Evolutionary conservation across 148 eudicot species (phyloP).

Genomic region (Chenopodium quinoa): DNA sequence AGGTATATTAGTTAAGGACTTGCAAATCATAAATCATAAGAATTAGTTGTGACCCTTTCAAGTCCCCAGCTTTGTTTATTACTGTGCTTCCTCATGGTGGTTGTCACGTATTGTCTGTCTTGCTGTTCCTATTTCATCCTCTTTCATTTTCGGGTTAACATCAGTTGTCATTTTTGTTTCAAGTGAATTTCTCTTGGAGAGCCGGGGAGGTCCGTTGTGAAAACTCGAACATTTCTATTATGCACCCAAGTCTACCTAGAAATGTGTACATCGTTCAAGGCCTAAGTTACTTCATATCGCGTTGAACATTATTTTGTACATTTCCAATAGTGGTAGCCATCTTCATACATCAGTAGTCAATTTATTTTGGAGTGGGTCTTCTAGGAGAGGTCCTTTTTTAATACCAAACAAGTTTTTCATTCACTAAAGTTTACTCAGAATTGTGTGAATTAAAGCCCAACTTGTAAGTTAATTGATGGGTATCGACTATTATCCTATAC

Average conservation of each 20-base stretch:
- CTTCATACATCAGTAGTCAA: too few species aligned
- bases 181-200: not conserved
- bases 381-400: too few species aligned
- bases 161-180: not conserved
- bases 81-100: not conserved
- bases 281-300: too few species aligned
- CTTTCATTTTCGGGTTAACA: not conserved
- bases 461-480: too few species aligned
- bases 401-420: too few species aligned
- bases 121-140: not conserved
- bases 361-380: too few species aligned
- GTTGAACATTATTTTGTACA: too few species aligned
- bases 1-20: conserved; percentile 1
- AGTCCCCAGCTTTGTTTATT: conserved; percentile 9
- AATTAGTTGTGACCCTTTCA: conserved; percentile 8
- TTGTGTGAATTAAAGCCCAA: too few species aligned
- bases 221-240: not conserved
- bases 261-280: too few species aligned
- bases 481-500: too few species aligned
- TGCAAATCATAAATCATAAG: not conserved
- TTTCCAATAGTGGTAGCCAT: too few species aligned
- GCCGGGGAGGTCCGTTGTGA: not conserved
- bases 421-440: too few species aligned
- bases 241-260: not conserved
- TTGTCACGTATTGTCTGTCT: conserved; percentile 18